These are phyloP conservation scores for Dentiscutata heterogama DNA, from an alignment of 371 early-diverging fungal species.

Conservation along the genomic window DNA sequence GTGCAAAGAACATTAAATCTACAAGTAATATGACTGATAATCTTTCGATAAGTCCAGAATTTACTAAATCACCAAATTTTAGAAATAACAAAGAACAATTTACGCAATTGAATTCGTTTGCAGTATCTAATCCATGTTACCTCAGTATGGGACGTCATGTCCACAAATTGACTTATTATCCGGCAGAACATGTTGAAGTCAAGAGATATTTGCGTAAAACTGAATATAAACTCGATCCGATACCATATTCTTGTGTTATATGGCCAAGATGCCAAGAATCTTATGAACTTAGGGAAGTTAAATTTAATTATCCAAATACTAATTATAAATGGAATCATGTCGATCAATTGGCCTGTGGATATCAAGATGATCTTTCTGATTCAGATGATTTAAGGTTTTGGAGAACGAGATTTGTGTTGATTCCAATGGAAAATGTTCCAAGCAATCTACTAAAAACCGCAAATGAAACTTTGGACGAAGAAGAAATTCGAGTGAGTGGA, in stretches of 20 bases:
- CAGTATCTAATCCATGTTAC: conserved; percentile 63
- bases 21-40: neutral
- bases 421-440: conserved; percentile 82
- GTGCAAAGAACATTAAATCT: neutral
- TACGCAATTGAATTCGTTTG: neutral
- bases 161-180: conserved; percentile 80
- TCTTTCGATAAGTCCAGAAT: neutral
- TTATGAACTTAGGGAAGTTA: conserved; percentile 67
- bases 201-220: conserved; percentile 86
- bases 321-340: conserved; percentile 95
- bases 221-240: conserved; percentile 65
- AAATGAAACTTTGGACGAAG: conserved; percentile 82
- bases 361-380: conserved; percentile 85
- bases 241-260: conserved; percentile 84
- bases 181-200: conserved; percentile 81
- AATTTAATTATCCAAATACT: conserved; percentile 81
- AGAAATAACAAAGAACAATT: neutral
- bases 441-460: conserved; percentile 12
- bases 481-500: conserved; percentile 88
- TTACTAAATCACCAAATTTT: conserved; percentile 19
- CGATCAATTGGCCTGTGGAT: conserved; percentile 89
- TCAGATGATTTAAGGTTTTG: conserved; percentile 75
- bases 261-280: conserved; percentile 81
- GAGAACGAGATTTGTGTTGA: conserved; percentile 90
- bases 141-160: conserved; percentile 88